phyloP scores from a whole-genome alignment of 1,284 basidiomycete species.

The Meripilus lineatus region DNA sequence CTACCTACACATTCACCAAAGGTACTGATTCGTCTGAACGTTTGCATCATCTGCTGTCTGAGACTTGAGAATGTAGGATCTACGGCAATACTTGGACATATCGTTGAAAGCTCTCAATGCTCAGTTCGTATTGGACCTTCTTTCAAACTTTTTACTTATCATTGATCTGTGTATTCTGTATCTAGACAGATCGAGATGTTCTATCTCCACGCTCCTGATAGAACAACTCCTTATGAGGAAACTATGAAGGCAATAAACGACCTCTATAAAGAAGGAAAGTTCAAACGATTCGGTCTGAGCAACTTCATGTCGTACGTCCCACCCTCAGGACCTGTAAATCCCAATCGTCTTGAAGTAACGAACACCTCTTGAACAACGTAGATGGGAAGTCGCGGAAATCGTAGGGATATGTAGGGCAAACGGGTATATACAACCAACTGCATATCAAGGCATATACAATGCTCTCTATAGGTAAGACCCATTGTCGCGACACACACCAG shows the following conservation, averaged over 20 bases:
- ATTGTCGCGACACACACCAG: neutral
- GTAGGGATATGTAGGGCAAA: constrained; percentile 50
- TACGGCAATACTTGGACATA: constrained; percentile 38
- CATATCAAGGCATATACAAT: constrained; percentile 66
- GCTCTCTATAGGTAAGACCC: constrained; percentile 37
- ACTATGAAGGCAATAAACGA: constrained; percentile 46
- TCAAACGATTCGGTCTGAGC: constrained; percentile 43
- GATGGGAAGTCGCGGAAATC: constrained; percentile 63
- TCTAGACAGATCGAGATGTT: constrained; percentile 37
- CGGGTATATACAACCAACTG: constrained; percentile 57
- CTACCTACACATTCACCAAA: constrained; percentile 10
- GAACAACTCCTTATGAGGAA: constrained; percentile 39
- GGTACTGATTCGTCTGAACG: neutral
- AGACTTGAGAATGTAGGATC: constrained; percentile 21
- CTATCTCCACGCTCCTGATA: constrained; percentile 54
- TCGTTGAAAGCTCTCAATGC: constrained; percentile 43
- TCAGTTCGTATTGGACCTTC: constrained; percentile 31
- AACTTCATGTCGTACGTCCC: constrained; percentile 39
- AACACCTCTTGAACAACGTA: neutral
- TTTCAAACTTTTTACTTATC: neutral
- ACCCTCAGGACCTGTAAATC: neutral
- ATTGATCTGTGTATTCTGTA: too few species aligned
- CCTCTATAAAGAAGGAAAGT: constrained; percentile 43
- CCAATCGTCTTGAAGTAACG: neutral
- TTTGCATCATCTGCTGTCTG: neutral